Conservation (phyloP, 305 asterid genomes). For the Fraxinus platypoda region DNA sequence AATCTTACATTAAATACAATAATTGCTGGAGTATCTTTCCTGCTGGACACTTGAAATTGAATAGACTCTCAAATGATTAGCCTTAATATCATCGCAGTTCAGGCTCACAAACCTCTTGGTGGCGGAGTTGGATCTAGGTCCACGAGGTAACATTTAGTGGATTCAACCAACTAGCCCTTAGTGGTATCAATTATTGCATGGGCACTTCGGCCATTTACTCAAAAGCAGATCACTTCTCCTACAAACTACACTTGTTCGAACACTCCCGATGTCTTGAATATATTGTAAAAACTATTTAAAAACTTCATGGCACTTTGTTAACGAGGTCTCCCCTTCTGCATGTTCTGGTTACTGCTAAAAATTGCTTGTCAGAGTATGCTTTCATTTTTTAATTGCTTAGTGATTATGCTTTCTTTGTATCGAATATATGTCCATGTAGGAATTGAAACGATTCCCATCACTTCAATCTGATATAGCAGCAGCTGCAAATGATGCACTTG, state of each 20-base stretch:
- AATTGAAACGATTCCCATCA: conserved; percentile 87
- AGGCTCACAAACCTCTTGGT: not conserved
- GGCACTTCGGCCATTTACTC: not conserved
- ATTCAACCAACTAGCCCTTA: not conserved
- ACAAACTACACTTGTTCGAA: not conserved
- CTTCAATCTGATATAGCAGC: conserved; percentile 91
- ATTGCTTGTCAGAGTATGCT: not conserved
- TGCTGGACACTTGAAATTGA: not conserved
- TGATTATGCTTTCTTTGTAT: conserved; percentile 13
- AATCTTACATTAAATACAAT: not conserved
- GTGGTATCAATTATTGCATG: not conserved
- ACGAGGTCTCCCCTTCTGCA: not conserved
- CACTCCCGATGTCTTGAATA: not conserved
- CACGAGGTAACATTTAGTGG: not conserved
- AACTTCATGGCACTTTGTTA: not conserved
- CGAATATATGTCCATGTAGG: conserved; percentile 43
- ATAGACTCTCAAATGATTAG: not conserved
- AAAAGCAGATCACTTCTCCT: not conserved
- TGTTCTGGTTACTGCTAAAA: not conserved
- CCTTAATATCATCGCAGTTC: not conserved
- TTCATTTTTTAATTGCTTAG: conserved; percentile 5
- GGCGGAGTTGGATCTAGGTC: not conserved
- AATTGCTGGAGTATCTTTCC: not conserved
- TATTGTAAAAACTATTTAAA: not conserved
- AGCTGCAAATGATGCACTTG: conserved; percentile 93